Conservation (phyloP, 352 stramenopile species). For the Globisporangium barbulae region DNA sequence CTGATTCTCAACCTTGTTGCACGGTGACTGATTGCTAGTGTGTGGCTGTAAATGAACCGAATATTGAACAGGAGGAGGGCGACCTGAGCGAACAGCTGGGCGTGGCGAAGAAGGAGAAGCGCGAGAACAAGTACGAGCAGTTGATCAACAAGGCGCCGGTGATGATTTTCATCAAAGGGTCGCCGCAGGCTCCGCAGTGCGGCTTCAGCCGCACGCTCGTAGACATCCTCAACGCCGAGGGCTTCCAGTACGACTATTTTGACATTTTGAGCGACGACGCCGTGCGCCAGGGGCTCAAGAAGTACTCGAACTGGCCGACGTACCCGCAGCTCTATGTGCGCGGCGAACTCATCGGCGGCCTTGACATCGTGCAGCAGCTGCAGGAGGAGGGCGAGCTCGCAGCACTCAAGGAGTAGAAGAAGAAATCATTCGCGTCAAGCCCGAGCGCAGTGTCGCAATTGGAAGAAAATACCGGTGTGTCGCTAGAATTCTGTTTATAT, state of each 20-base stretch:
- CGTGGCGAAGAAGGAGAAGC: slow-evolving; percentile 85
- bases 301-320: slow-evolving; percentile 97
- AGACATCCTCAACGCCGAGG: slow-evolving; percentile 87
- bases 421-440: too few species aligned
- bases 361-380: slow-evolving; percentile 98
- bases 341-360: slow-evolving; percentile 95
- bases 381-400: slow-evolving; percentile 85
- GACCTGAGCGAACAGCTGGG: slow-evolving; percentile 89
- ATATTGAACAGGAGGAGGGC: slow-evolving; percentile 52
- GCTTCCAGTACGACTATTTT: slow-evolving; percentile 94
- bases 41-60: not conserved
- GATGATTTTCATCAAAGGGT: slow-evolving; percentile 99
- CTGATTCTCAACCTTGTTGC: not conserved
- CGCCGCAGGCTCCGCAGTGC: slow-evolving; percentile 90
- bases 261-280: slow-evolving; percentile 97
- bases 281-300: slow-evolving; percentile 96
- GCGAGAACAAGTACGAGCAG: slow-evolving; percentile 85
- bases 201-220: slow-evolving; percentile 96
- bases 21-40: not conserved
- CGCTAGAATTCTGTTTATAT: slow-evolving; percentile 5
- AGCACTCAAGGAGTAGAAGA: slow-evolving; percentile 68
- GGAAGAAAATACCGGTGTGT: not conserved
- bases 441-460: not conserved
- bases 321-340: slow-evolving; percentile 98
- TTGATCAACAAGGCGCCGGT: slow-evolving; percentile 89